Base-by-base conservation (phyloP, 2,329 filamentous ascomycete genomes). In the Neodidymelliopsis sp. region DNA sequence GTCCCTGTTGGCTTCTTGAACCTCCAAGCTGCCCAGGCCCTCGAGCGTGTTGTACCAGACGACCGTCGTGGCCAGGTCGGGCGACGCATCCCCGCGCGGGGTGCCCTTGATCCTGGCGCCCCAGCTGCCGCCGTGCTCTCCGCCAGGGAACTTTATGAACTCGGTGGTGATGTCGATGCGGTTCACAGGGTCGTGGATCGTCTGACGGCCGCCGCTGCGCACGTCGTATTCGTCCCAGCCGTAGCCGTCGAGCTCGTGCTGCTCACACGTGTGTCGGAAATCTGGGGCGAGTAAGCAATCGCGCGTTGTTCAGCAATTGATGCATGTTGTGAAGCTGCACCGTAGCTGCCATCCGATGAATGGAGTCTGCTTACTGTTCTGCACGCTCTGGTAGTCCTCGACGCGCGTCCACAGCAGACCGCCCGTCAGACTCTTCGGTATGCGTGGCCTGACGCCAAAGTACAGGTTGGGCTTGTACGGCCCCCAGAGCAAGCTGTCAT, bases 161-260 rank as follows among this genome's bases (percentile, higher is more conserved):
- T 90, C 89, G 31, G 93, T 97, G 7, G 89, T 95, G 55, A 99
- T 83, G 75, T 97, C 92, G 59, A 99, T 82, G 48, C 83, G 84
- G 75, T 99, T 99, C 37, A 84, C 88, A 43, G 87, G 86, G 72
- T 99, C 94, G 68, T 95, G 91, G 51, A 99, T 93, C 0, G 89
- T 89, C 74, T 99, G 91, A 16, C 89, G 81, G 46, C 94, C 94
- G 54, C 94, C 94, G 47, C 82, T 88, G 49, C 94, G 83, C 16
- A 91, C 87, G 74, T 99, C 94, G 72, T 95, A 99, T 71, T 96
- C 90, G 65, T 97, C 92, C 94, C 94, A 99, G 54, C 94, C 94
- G 72, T 99, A 99, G 46, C 93, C 93, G 36, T 85, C 88, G 82
- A 99, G 96, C 71, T 95, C 91, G 71, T 94, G 84, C 72, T 99